phyloP scores from a whole-genome alignment of 2,329 filamentous ascomycete species.

The Fusarium sp. region DNA sequence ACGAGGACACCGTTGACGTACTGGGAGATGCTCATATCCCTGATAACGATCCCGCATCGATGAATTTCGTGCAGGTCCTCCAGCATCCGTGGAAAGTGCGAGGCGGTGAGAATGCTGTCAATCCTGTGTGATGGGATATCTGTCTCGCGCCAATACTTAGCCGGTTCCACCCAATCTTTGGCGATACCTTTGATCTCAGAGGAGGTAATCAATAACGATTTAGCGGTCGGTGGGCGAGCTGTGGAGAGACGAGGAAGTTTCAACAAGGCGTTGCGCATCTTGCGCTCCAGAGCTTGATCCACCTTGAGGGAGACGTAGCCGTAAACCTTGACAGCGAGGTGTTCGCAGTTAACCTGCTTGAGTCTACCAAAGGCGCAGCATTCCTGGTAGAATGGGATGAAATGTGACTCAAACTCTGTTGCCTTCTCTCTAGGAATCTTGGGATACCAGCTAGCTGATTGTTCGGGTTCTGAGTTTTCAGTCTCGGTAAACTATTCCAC shows the following conservation, averaged over 20 bases:
- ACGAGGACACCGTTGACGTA: conserved; percentile 21
- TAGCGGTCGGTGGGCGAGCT: not conserved
- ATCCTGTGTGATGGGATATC: not conserved
- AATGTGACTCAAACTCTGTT: conserved; percentile 12
- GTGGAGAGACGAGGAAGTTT: not conserved
- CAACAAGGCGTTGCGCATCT: not conserved
- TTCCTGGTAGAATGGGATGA: conserved; percentile 14
- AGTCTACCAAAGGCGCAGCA: conserved; percentile 18
- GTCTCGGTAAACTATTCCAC: not conserved
- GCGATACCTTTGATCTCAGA: conserved; percentile 6
- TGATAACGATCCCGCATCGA: conserved; percentile 2
- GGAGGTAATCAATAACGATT: not conserved
- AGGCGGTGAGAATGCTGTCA: not conserved
- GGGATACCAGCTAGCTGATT: accelerated
- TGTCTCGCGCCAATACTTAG: not conserved
- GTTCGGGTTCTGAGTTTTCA: not conserved
- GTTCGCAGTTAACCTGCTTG: not conserved
- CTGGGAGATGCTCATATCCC: not conserved
- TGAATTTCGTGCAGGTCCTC: conserved; percentile 6
- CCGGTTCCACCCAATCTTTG: conserved; percentile 20
- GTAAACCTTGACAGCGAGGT: conserved; percentile 14
- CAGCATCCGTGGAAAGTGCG: conserved; percentile 8
- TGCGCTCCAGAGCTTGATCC: not conserved
- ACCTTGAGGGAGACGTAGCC: conserved; percentile 3
- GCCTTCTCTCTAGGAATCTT: not conserved